Evolutionary conservation across 352 stramenopile species (phyloP).

Genomic region (Chrysophaeum taylorii): DNA sequence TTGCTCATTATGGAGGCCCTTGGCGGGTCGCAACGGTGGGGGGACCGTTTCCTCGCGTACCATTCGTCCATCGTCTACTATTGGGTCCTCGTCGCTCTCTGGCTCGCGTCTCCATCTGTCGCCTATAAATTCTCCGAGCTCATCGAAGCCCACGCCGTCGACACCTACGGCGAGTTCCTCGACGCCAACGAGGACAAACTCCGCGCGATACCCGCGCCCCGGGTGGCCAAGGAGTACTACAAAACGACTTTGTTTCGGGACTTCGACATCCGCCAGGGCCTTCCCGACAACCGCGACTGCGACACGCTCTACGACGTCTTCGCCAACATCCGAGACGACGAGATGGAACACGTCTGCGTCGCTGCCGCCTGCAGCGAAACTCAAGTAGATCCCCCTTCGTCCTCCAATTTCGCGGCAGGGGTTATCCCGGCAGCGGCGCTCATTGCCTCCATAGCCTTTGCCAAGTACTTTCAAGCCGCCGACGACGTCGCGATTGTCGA

Average conservation of each 20-base stretch:
- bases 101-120: constrained; percentile 28
- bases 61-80: constrained; percentile 47
- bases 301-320: constrained; percentile 10
- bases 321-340: constrained; percentile 6
- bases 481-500: too few relatives aligned
- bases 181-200: constrained; percentile 40
- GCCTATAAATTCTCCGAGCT: constrained; percentile 48
- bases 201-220: constrained; percentile 25
- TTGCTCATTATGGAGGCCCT: constrained; percentile 50
- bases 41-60: constrained; percentile 43
- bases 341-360: not conserved
- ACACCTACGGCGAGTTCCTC: constrained; percentile 47
- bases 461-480: too few relatives aligned
- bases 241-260: too few relatives aligned
- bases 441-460: too few relatives aligned
- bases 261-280: not conserved
- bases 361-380: not conserved
- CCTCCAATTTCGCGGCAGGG: too few relatives aligned
- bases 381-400: too few relatives aligned
- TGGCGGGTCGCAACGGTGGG: constrained; percentile 40
- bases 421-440: too few relatives aligned
- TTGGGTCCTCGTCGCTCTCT: constrained; percentile 34
- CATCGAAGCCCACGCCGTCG: constrained; percentile 47
- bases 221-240: not conserved
- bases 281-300: not conserved